Base-by-base conservation (phyloP, 164 flowering plant genomes). In the Vitis riparia region DNA sequence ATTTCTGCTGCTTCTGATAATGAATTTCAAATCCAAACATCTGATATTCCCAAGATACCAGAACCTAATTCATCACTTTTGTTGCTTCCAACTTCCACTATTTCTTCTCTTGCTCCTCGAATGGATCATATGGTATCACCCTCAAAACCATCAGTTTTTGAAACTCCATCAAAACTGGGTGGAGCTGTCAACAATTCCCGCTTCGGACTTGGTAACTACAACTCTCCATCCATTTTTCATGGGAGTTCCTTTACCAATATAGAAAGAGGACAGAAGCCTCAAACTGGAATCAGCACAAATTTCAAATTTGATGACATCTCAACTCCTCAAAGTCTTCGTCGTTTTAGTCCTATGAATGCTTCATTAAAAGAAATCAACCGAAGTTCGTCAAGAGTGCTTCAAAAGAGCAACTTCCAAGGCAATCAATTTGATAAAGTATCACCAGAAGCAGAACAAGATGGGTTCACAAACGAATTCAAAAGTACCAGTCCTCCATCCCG, bases 221-320 rank as follows among this genome's bases (percentile, higher is more conserved):
- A 70, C 23, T 71, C 83, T 53, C 55, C 83, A 17, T 78, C 86
- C 44, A 47, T 75, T 75, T 82, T 81, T 13, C 73, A 68, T 1
- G 81, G 76, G 52, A 81, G 73, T 62, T 78, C 76, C 15, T 76
- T 80, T 17, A 59, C 63, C 65, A 71, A 61, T 67, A 51, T 79
- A 37, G 72, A 70, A 37, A 80, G 74, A 68, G 82, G 60, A 50
- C 30, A 11, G 49, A 85, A 70, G 56, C 62, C 76, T 55, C 80
- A 72, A 70, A 30, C 56, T 66, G 66, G 72, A 55, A 67, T 59
- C 16, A 68, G 59, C 63, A 79, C 76, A 47, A 73, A 53, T 68
- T 70, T 80, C 66, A 80, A 76, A 51, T 74, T 79, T 66, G 86
- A 76, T 77, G 80, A 73, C 44, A 65, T 68, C 13, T 53, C 80